Evolutionary conservation across 495 filamentous ascomycete species (phyloP).

Genomic region (Saxispiralis lemnorum): DNA sequence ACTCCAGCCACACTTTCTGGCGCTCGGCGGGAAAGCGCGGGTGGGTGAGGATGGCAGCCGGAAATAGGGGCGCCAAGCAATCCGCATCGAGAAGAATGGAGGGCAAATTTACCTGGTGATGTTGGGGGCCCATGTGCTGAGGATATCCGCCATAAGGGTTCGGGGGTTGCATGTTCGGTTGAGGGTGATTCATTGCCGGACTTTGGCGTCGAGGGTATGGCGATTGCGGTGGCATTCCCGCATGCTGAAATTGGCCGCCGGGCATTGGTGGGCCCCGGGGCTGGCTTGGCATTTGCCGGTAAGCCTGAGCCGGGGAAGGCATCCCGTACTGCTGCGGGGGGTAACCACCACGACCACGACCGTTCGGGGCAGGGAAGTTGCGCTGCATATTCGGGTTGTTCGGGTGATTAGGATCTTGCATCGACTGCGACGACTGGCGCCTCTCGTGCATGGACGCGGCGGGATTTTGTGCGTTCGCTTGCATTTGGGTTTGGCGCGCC

Average conservation of each 20-base stretch:
- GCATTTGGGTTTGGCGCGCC: conserved; percentile 8
- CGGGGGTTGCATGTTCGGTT: conserved; percentile 45
- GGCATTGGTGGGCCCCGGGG: conserved; percentile 29
- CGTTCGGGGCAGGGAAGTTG: conserved; percentile 28
- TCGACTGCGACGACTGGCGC: conserved; percentile 64
- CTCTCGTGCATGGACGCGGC: conserved; percentile 56
- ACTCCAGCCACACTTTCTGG: too few species aligned
- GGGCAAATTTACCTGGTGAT: conserved; percentile 27
- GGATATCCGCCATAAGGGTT: conserved; percentile 37
- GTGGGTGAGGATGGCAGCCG: too few species aligned
- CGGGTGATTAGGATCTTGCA: conserved; percentile 44
- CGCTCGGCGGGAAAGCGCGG: too few species aligned
- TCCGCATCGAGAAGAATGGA: too few species aligned
- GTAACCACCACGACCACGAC: conserved; percentile 45
- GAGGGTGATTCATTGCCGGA: conserved; percentile 49
- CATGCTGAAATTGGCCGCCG: too few species aligned
- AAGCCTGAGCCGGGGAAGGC: conserved; percentile 45
- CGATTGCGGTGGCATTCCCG: conserved; percentile 43
- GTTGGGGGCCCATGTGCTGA: conserved; percentile 32
- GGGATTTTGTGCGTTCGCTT: conserved; percentile 34
- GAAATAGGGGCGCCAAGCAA: too few species aligned
- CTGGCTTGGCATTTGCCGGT: conserved; percentile 41
- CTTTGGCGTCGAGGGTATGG: conserved; percentile 44
- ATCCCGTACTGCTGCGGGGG: conserved; percentile 37
- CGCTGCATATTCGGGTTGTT: conserved; percentile 38